phyloP scores from a whole-genome alignment of 108 stramenopile genomes.

The Skeletonema marinoi region DNA sequence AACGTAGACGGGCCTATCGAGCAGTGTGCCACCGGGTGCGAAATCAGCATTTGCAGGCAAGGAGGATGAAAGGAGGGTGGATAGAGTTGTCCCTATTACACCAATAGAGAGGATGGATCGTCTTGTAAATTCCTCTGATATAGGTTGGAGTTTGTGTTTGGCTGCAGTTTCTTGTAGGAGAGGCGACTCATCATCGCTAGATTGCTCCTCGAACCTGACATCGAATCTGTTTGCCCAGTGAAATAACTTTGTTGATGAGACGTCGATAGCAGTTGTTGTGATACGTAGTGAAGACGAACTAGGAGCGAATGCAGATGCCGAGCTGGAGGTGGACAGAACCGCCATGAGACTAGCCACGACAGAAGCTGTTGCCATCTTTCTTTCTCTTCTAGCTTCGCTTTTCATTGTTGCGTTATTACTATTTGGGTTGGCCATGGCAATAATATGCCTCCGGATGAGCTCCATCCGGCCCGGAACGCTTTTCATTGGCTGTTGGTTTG shows the following conservation, averaged over 20 bases:
- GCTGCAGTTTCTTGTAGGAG: background rate
- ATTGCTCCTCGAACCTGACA: background rate
- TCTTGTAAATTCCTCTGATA: conserved; percentile 6
- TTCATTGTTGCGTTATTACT: background rate
- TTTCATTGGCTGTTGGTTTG: too few species aligned
- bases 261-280: background rate
- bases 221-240: conserved; percentile 30
- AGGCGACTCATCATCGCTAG: background rate
- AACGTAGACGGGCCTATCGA: conserved; percentile 68
- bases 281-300: conserved; percentile 5
- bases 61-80: conserved; percentile 10
- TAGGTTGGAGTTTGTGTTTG: background rate
- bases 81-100: conserved; percentile 1
- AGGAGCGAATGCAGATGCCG: background rate
- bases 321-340: background rate
- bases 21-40: conserved; percentile 80
- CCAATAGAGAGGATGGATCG: conserved; percentile 35
- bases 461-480: too few species aligned
- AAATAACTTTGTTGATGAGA: conserved; percentile 7
- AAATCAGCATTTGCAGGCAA: conserved; percentile 49
- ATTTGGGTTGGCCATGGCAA: too few species aligned
- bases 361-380: background rate
- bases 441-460: too few species aligned
- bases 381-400: background rate
- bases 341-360: background rate